Evolutionary conservation across 1,284 basidiomycete genomes (phyloP).

Genomic region (Irpex sp.): DNA sequence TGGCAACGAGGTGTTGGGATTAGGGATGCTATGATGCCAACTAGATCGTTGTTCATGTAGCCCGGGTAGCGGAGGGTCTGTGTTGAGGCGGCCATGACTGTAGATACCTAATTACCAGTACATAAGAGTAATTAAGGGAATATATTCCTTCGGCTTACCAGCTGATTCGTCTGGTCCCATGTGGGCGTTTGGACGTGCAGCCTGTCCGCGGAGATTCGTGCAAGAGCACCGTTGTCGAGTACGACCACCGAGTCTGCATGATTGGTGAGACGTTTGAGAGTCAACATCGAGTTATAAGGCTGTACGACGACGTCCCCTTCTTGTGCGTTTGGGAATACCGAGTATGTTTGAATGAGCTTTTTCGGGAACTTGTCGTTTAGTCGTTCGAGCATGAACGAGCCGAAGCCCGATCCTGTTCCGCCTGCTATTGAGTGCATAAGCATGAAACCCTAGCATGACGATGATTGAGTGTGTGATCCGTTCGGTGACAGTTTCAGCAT

Average conservation of each 20-base stretch:
- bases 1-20: slow-evolving; percentile 99
- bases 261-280: slow-evolving; percentile 91
- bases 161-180: slow-evolving; percentile 94
- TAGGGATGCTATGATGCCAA: slow-evolving; percentile 94
- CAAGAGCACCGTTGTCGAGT: slow-evolving; percentile 93
- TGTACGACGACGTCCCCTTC: slow-evolving; percentile 96
- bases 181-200: slow-evolving; percentile 89
- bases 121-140: background rate
- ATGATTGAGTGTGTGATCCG: background rate
- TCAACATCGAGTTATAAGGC: slow-evolving; percentile 96
- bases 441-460: slow-evolving; percentile 84
- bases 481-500: background rate
- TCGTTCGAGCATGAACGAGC: slow-evolving; percentile 94
- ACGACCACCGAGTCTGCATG: slow-evolving; percentile 98
- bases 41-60: slow-evolving; percentile 99
- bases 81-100: slow-evolving; percentile 96
- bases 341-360: slow-evolving; percentile 99
- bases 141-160: slow-evolving; percentile 47
- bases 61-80: slow-evolving; percentile 97
- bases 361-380: slow-evolving; percentile 98
- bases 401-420: slow-evolving; percentile 96
- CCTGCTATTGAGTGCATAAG: slow-evolving; percentile 98
- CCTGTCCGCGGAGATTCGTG: slow-evolving; percentile 89
- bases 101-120: slow-evolving; percentile 67
- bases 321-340: slow-evolving; percentile 93